A percentile compares a stretch with the other conserved stretches of the same genome.
These are phyloP conservation scores for Sclerotiophoma versabilis DNA, from an alignment of 2,329 filamentous ascomycete genomes.

Conservation along the genomic window DNA sequence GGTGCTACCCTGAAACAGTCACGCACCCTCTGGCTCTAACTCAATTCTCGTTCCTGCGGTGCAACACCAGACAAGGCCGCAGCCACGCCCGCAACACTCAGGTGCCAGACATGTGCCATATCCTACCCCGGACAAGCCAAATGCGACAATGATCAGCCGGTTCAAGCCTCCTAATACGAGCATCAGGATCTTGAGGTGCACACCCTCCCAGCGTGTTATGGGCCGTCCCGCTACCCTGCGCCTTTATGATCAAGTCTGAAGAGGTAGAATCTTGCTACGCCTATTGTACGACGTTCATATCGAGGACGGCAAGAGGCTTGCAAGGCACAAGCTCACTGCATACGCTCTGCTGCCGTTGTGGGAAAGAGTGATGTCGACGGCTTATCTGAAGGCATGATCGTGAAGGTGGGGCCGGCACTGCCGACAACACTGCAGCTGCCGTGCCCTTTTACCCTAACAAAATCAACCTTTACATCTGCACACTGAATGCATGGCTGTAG, in stretches of 20 bases:
- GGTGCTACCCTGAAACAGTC: conserved; percentile 24
- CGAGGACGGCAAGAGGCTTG: neutral
- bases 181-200: neutral
- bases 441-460: neutral
- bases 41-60: conserved; percentile 15
- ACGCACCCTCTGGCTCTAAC: conserved; percentile 21
- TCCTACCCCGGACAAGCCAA: neutral
- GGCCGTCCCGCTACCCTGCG: conserved; percentile 10
- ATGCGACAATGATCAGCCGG: conserved; percentile 15
- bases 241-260: conserved; percentile 1
- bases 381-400: conserved; percentile 4
- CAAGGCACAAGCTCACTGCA: conserved; percentile 9
- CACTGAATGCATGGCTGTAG: neutral
- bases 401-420: conserved; percentile 1
- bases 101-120: conserved; percentile 20
- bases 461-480: neutral
- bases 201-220: neutral
- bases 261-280: neutral
- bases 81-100: conserved; percentile 18
- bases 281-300: neutral
- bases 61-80: conserved; percentile 9
- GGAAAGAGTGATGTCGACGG: conserved; percentile 12
- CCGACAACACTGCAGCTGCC: neutral
- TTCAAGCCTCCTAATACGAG: neutral
- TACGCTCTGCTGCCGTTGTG: neutral